Evolutionary conservation across 176 grass and related monocot genomes (phyloP).

Genomic region (Alloteropsis semialata): DNA sequence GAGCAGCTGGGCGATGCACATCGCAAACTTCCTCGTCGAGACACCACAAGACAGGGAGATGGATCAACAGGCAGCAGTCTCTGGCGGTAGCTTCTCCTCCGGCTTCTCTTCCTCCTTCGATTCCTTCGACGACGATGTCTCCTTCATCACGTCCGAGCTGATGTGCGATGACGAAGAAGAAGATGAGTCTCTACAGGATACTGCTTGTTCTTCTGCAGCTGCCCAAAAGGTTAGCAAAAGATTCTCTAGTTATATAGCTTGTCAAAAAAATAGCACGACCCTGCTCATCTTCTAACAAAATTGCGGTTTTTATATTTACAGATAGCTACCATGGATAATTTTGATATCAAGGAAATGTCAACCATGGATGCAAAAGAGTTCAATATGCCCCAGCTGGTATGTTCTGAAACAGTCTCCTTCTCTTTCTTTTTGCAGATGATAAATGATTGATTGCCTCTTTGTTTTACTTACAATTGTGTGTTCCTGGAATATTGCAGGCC

Average conservation of each 20-base stretch:
- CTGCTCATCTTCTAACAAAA: not conserved
- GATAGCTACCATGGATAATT: slow-evolving; percentile 27
- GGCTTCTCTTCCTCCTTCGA: slow-evolving; percentile 45
- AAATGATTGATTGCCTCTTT: not conserved
- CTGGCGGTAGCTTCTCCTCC: slow-evolving; percentile 35
- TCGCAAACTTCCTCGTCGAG: slow-evolving; percentile 33
- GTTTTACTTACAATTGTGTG: slow-evolving; percentile 16
- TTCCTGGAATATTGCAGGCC: slow-evolving; percentile 42
- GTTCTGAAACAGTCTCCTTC: not conserved
- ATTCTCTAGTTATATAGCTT: not conserved
- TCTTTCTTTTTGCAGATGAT: not conserved
- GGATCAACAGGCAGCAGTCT: not conserved
- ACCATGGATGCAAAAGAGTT: slow-evolving; percentile 36
- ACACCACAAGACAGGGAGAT: slow-evolving; percentile 11
- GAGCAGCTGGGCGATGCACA: slow-evolving; percentile 55
- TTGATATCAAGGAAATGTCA: slow-evolving; percentile 21
- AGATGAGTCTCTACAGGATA: slow-evolving; percentile 60
- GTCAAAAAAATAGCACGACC: not conserved
- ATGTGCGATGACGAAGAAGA: slow-evolving; percentile 26
- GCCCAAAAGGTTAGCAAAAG: slow-evolving; percentile 38
- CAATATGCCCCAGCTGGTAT: slow-evolving; percentile 23
- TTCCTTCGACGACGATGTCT: slow-evolving; percentile 15
- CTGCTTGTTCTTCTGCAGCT: slow-evolving; percentile 55
- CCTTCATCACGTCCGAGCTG: slow-evolving; percentile 44
- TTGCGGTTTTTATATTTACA: not conserved